These are phyloP conservation scores for Phaffomyces antillensis DNA, from an alignment of 805 yeast species.

Conservation along the genomic window DNA sequence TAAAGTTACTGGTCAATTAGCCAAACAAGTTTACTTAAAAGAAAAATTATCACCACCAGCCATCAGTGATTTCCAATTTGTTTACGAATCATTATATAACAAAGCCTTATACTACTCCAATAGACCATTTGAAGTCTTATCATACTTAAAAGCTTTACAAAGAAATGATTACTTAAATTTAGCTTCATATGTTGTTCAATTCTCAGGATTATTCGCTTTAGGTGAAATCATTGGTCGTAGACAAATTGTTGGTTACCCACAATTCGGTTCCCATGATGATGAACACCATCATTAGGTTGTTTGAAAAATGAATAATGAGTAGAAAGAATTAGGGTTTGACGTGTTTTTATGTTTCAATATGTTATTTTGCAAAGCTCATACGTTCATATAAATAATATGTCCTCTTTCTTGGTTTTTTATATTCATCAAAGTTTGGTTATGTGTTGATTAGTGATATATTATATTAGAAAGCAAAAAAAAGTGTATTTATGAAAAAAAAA, in stretches of 20 bases:
- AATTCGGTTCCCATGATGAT: constrained; percentile 37
- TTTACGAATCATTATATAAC: constrained; percentile 50
- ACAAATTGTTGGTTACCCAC: constrained; percentile 82
- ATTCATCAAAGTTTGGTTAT: neutral
- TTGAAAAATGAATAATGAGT: no score
- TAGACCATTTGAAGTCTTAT: constrained; percentile 55
- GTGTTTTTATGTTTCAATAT: no score
- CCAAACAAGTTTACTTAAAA: constrained; percentile 67
- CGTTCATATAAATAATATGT: no score
- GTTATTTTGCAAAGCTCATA: no score
- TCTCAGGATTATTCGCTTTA: constrained; percentile 83
- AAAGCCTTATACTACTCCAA: constrained; percentile 36
- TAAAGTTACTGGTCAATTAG: constrained; percentile 44
- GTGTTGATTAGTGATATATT: neutral
- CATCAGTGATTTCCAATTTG: constrained; percentile 64
- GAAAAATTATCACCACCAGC: constrained; percentile 94
- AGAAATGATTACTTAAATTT: constrained; percentile 56
- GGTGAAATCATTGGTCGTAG: constrained; percentile 98
- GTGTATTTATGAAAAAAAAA: constrained; percentile 2
- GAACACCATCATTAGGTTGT: constrained; percentile 6
- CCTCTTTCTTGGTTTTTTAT: neutral
- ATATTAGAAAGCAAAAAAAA: neutral
- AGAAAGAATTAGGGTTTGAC: no score
- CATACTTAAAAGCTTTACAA: constrained; percentile 38
- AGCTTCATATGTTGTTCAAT: constrained; percentile 73